A percentile compares a stretch with the other conserved stretches of the same genome.
phyloP scores from a whole-genome alignment of 1,284 basidiomycete genomes.

The Rhodofomes roseus region DNA sequence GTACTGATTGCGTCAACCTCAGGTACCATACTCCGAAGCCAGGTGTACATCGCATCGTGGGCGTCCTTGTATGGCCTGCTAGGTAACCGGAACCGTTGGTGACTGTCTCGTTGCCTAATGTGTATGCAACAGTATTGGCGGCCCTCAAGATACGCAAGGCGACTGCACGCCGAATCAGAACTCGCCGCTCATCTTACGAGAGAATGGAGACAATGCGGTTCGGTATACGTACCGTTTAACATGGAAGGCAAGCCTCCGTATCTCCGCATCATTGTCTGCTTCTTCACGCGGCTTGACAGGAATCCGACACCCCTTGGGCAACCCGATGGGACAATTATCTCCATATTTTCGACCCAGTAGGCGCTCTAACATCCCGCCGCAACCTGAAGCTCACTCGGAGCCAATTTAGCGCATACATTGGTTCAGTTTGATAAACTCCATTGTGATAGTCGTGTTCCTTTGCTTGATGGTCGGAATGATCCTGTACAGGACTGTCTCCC shows the following conservation, averaged over 20 bases:
- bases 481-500: slow-evolving; percentile 80
- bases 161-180: slow-evolving; percentile 30
- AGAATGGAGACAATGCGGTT: slow-evolving; percentile 62
- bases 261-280: neutral
- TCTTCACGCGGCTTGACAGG: slow-evolving; percentile 33
- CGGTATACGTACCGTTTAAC: slow-evolving; percentile 88
- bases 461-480: slow-evolving; percentile 94
- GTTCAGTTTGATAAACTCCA: slow-evolving; percentile 93
- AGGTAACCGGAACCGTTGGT: slow-evolving; percentile 42
- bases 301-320: slow-evolving; percentile 88
- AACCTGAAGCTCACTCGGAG: slow-evolving; percentile 8
- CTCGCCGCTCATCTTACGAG: slow-evolving; percentile 57
- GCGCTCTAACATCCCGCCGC: slow-evolving; percentile 1
- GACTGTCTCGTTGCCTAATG: neutral
- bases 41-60: slow-evolving; percentile 78
- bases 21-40: slow-evolving; percentile 82
- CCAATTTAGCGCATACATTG: slow-evolving; percentile 65
- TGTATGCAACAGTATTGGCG: slow-evolving; percentile 48
- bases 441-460: slow-evolving; percentile 88
- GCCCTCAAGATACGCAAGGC: slow-evolving; percentile 39
- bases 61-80: slow-evolving; percentile 87
- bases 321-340: slow-evolving; percentile 97
- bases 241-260: slow-evolving; percentile 65
- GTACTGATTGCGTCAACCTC: slow-evolving; percentile 9
- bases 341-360: slow-evolving; percentile 67